Evolutionary conservation across 2,329 filamentous ascomycete genomes (phyloP), one percentile per base, ranked within the genome.

Genomic region (Cylindrodendrum hubeiense): DNA sequence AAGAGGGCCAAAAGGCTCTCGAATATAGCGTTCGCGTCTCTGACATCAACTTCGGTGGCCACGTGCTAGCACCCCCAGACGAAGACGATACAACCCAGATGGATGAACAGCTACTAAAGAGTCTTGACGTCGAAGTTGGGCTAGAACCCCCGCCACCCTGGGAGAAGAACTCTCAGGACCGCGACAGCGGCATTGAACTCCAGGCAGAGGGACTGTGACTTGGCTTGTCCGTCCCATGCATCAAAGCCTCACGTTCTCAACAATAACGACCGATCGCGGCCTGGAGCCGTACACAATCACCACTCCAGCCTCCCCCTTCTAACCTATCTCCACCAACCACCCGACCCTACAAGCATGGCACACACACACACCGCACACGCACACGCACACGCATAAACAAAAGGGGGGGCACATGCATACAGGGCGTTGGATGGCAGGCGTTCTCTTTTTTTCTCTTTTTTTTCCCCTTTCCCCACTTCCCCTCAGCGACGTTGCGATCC

Each of bases 1-100:
- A 89, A 52, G 94, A 98, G 72, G 96, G 92, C 6, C 92, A 90
- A 75, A 95, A 93, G 76, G 96, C 96, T 0, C 86, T 99, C 2
- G 91, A 92, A 51, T 97, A 97, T 76, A 86, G 88, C 63, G 93
- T 98, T 26, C 87, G 87, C 30, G 88, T 92, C 9, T 93, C 90
- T 69, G 95, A 98, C 74, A 86, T 97, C 34, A 88, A 93, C 72
- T 82, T 98, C 4, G 94, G 94, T 13, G 94, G 94, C 0, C 88
- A 94, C 22, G 92, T 97, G 2, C 84, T 98, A 4, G 85, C 87
- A 10, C 83, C 85, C 1, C 85, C 87, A 0, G 92, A 95, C 67
- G 92, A 95, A 51, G 81, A 89, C 5, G 79, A 79, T 22, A 26
- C 39, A 47, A 24, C 62, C 22, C 69, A 71, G 1, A 13, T 15